Evolutionary conservation across 345 rosid species (phyloP), one percentile per base, ranked within the genome.

Genomic region (Gynandropsis gynandra): DNA sequence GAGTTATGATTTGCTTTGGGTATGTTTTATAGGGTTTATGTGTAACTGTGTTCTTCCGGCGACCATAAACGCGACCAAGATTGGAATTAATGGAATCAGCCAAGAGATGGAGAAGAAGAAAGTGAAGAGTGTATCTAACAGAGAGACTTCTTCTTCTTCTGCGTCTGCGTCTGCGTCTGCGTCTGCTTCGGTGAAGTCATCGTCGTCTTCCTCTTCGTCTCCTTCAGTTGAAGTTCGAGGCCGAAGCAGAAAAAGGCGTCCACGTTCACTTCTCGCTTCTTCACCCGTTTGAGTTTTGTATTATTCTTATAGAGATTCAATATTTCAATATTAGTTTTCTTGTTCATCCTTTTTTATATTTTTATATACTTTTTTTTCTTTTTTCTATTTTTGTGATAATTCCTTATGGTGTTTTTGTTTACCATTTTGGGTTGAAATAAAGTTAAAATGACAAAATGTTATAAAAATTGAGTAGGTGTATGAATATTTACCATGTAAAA

Each of bases 31-130:
- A 87, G 98, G 98, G 4, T 87, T 85, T 50, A 69, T 87, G 44
- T 82, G 88, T 75, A 85, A 85, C 50, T 92, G 97, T 70, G 87
- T 92, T 56, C 95, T 92, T 65, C 98, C 98, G 1, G 80, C 80
- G 13, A 78, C 76, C 41, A 54, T 92, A 63, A 79, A 78, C 62
- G 70, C 89, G 39, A 83, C 80, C 0, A 92, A 65, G 69, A 67
- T 87, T 27, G 35, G 74, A 42, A 70, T 72, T 55, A 85, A 75
- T 51, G 70, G 71, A 61, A 63, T 73, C 17, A 87, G 48, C 18
- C 62, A 82, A 66, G 95, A 82, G 56, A 64, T 44, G 19, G 95
- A 79, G 60, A 73, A 72, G 78, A 74, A 75, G 66, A 87, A 82
- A 49, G 51, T 80, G 54, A 74, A 75, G 36, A 76, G 71, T 48